Conservation (phyloP, 306 rosid genomes). For the Macrotyloma uniflorum region DNA sequence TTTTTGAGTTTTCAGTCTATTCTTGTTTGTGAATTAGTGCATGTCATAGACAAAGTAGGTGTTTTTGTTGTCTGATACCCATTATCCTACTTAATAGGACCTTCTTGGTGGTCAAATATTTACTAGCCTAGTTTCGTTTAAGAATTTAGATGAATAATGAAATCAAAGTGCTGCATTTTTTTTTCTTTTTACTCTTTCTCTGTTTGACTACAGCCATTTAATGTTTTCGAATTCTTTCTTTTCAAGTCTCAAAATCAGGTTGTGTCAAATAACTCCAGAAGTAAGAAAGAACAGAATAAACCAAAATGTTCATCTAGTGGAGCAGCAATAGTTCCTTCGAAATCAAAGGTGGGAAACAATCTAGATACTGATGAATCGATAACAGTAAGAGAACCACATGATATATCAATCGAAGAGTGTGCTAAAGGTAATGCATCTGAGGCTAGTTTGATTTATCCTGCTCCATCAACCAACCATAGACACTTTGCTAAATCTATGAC, state of each 20-base stretch:
- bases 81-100: not conserved
- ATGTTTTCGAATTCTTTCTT: not conserved
- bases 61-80: not conserved
- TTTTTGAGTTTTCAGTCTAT: not conserved
- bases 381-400: slow-evolving; percentile 10
- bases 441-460: slow-evolving; percentile 39
- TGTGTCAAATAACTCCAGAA: slow-evolving; percentile 35
- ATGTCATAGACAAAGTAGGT: too few species aligned
- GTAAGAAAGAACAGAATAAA: slow-evolving; percentile 40
- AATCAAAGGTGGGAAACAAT: slow-evolving; percentile 45
- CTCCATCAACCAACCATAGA: slow-evolving; percentile 33
- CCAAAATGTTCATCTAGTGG: slow-evolving; percentile 39
- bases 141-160: not conserved
- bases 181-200: not conserved
- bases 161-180: not conserved
- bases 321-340: slow-evolving; percentile 33
- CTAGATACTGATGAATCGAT: slow-evolving; percentile 31
- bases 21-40: not conserved
- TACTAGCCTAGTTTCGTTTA: not conserved
- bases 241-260: slow-evolving; percentile 36
- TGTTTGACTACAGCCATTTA: not conserved
- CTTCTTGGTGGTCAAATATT: not conserved
- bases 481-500: slow-evolving; percentile 17
- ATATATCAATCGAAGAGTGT: slow-evolving; percentile 31
- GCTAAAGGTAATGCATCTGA: slow-evolving; percentile 5